Conservation (phyloP, 2,329 filamentous ascomycete genomes). For the Aspergillus sp. region DNA sequence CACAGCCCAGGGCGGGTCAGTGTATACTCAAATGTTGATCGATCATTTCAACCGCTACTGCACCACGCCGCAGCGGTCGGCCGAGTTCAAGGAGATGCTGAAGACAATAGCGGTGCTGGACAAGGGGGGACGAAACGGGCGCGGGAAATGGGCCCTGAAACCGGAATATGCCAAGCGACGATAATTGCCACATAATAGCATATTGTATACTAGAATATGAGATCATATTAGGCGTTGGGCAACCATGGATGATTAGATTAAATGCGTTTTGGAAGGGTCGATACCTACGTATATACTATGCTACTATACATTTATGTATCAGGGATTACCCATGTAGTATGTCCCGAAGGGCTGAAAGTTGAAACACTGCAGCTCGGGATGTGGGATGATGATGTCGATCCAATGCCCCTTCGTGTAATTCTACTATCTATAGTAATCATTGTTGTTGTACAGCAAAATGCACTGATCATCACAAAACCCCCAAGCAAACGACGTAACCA, state of each 20-base stretch:
- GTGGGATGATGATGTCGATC: neutral
- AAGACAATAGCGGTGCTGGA: constrained; percentile 74
- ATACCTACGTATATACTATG: too few species aligned
- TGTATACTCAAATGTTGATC: constrained; percentile 80
- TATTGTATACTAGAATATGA: too few species aligned
- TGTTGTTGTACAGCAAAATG: too few species aligned
- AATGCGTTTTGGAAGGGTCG: neutral
- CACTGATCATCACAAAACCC: too few species aligned
- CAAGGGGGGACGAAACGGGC: constrained; percentile 49
- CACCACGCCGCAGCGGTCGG: constrained; percentile 65
- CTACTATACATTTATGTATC: too few species aligned
- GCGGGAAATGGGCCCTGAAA: constrained; percentile 61
- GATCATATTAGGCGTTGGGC: neutral
- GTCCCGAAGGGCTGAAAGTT: neutral
- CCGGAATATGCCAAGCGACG: constrained; percentile 51
- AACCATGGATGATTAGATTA: neutral
- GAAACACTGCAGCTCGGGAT: neutral
- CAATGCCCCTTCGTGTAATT: neutral
- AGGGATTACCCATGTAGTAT: neutral
- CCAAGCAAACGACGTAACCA: too few species aligned
- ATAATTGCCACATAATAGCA: neutral
- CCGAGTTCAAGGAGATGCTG: constrained; percentile 80
- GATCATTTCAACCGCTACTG: constrained; percentile 88
- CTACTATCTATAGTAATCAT: too few species aligned
- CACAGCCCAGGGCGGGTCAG: constrained; percentile 71